Base-by-base conservation (phyloP, 2,329 filamentous ascomycete species). In the Beauveria sp. region DNA sequence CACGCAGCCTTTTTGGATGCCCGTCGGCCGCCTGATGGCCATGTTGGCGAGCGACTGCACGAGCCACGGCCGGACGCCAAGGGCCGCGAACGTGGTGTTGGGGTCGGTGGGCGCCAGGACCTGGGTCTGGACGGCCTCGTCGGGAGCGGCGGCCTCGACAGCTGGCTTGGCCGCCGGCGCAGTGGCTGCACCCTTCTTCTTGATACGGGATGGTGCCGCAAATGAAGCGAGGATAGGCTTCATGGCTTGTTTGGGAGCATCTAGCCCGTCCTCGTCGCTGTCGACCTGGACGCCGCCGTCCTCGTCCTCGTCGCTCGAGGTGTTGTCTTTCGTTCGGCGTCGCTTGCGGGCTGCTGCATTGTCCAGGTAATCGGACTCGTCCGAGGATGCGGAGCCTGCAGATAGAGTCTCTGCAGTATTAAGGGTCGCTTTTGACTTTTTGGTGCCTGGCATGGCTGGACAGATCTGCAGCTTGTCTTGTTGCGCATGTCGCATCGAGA, bases 1-100 rank as follows among this genome's bases (percentile, higher is more conserved):
- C 69, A 99, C 98, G 72, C 91, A 96, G 58, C 87, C 88, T 69
- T 89, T 91, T 69, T 99, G 95, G 79, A 99, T 98, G 18, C 89
- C 88, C 0, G 95, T 99, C 0, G 95, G 95, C 62, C 88, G 82
- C 70, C 85, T 90, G 71, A 99, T 97, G 34, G 92, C 91, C 83
- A 86, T 84, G 69, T 84, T 85, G 60, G 75, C 75, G 51, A 99
- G 80, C 1, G 93, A 93, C 64, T 88, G 85, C 2, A 96, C 87
- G 4, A 99, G 86, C 95, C 95, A 99, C 72, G 90, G 91, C 43
- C 86, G 83, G 50, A 96, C 87, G 56, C 84, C 79, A 57, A 97
- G 77, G 12, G 85, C 83, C 20, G 86, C 83, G 71, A 96, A 96
- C 9, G 83, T 89, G 20, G 82, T 77, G 71, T 85, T 80, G 53